Conservation (phyloP, 2,329 filamentous ascomycete genomes). For the Herpotrichia juniperi region DNA sequence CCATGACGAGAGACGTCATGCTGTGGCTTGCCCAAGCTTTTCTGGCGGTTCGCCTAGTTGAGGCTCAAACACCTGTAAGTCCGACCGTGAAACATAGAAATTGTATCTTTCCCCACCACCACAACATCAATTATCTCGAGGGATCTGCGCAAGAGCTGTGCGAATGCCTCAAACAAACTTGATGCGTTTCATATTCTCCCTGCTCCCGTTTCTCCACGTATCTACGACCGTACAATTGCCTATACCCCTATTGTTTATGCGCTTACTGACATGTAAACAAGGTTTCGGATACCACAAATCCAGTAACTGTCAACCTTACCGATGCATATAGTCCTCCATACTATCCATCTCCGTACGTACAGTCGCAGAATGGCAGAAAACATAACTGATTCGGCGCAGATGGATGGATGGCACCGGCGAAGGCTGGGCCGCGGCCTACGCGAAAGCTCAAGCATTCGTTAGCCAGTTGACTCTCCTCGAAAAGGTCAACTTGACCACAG, state of each 20-base stretch:
- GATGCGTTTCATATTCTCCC: conserved; percentile 26
- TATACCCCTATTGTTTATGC: conserved; percentile 23
- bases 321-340: conserved; percentile 63
- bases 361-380: neutral
- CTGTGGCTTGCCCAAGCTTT: conserved; percentile 43
- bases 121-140: conserved; percentile 9
- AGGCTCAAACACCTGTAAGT: conserved; percentile 37
- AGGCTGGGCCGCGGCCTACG: conserved; percentile 76
- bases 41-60: conserved; percentile 34
- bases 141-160: conserved; percentile 20
- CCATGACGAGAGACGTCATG: conserved; percentile 30
- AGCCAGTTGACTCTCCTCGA: conserved; percentile 81
- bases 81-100: conserved; percentile 12
- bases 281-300: conserved; percentile 32
- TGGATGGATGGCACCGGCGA: conserved; percentile 78
- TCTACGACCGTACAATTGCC: conserved; percentile 28
- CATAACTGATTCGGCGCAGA: conserved; percentile 26
- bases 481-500: conserved; percentile 95
- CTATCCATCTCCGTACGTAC: conserved; percentile 74
- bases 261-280: conserved; percentile 35
- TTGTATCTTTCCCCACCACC: conserved; percentile 3
- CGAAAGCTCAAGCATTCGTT: conserved; percentile 78
- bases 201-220: conserved; percentile 40
- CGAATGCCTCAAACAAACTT: conserved; percentile 30
- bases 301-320: conserved; percentile 24